Evolutionary conservation across 352 stramenopile species (phyloP).

Genomic region (Phytopythium montanum): DNA sequence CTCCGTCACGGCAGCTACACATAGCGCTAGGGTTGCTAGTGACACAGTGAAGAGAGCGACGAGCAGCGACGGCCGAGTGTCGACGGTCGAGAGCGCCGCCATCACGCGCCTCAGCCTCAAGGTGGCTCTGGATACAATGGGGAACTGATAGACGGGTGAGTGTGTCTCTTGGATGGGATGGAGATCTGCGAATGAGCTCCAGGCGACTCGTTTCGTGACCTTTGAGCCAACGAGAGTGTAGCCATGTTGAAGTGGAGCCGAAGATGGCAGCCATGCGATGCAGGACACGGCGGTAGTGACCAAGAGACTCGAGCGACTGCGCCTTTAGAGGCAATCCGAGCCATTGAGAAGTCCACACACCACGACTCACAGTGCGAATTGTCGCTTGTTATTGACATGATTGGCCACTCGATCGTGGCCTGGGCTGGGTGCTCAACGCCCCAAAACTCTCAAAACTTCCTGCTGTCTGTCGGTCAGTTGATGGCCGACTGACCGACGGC

Average conservation of each 20-base stretch:
- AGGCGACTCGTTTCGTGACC: no score
- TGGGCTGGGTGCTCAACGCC: not conserved
- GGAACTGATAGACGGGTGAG: not conserved
- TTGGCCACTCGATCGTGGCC: not conserved
- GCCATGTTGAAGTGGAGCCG: no score
- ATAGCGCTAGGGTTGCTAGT: not conserved
- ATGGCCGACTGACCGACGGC: no score
- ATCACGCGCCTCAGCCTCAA: not conserved
- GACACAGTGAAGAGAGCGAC: not conserved
- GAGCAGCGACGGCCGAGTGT: not conserved
- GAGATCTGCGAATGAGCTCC: not conserved
- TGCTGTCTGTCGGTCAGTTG: not conserved
- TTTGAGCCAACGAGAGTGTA: no score
- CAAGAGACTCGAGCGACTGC: no score
- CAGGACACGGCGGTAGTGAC: no score
- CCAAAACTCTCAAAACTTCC: conserved; percentile 1
- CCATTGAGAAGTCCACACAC: not conserved
- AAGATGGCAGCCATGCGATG: no score
- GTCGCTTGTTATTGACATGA: not conserved
- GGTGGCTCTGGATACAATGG: not conserved
- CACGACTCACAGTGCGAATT: not conserved
- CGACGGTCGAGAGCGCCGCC: not conserved
- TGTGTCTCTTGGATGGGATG: not conserved
- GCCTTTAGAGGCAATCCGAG: no score
- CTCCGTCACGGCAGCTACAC: not conserved